Base-by-base conservation (phyloP, 1,284 basidiomycete genomes). In the Austroboletus niveus region DNA sequence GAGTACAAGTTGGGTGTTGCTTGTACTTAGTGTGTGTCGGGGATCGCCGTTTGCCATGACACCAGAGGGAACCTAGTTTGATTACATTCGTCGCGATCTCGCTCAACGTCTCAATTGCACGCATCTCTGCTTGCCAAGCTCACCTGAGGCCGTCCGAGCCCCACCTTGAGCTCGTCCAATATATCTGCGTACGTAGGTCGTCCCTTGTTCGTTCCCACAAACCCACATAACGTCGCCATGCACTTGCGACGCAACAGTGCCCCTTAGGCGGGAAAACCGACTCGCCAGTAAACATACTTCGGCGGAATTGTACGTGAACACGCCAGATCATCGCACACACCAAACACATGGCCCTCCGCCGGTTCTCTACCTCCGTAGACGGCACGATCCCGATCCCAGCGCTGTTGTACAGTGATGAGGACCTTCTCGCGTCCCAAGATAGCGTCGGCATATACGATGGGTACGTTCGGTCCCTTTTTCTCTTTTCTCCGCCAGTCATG, bases 361-460 rank as follows among this genome's bases (percentile, higher is more conserved):
- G 77, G 42, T 84, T 76, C 62, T 78, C 81, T 40, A 72, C 67
- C 57, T 60, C 72, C 27, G 72, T 87, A 11, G 87, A 91, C 57
- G 87, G 88, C 17, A 82, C 84, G 1, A 88, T 90, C 45, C 89
- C 89, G 5, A 73, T 89, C 8, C 76, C 75, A 41, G 87, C 87
- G 7, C 71, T 89, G n/a, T 72, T 91, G 0, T 90, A 90, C 59
- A 75, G 81, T 8, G 89, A 93, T 52, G 94, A 97, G 69, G 81
- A 82, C 40, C 74, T 90, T 43, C 72, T 90, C 4, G 76, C 82
- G 4, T 82, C 78, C 35, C 91, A 92, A 67, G 87, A 92, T 42
- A 74, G 73, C 42, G 86, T 96, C 5, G 94, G 94, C 2, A 84
- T 97, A 52, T 97, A 97, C 64, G 88, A 94, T 62, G 91, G 90